These are phyloP conservation scores for Penicilliopsis zonata DNA, from an alignment of 495 filamentous ascomycete genomes.

Conservation along the genomic window DNA sequence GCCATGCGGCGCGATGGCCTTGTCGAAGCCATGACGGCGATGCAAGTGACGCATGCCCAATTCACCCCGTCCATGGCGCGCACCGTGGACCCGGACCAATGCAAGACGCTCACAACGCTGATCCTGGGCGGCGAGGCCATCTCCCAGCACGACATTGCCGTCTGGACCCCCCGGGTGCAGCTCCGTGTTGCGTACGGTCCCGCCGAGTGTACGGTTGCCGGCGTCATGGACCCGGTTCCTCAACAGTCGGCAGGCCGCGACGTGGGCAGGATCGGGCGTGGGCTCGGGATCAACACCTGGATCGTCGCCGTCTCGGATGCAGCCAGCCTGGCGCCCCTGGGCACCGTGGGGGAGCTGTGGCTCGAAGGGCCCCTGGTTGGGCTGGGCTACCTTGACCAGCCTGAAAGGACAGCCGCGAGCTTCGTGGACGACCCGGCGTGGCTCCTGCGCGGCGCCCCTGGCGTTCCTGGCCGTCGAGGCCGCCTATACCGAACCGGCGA, in stretches of 20 bases:
- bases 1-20: conserved; percentile 10
- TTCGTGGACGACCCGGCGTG: conserved; percentile 27
- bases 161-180: conserved; percentile 7
- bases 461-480: conserved; percentile 1
- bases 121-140: conserved; percentile 13
- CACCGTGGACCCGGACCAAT: conserved; percentile 15
- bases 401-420: conserved; percentile 17
- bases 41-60: conserved; percentile 10
- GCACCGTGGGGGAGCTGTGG: conserved; percentile 28
- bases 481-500: conserved; percentile 27
- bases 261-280: conserved; percentile 3
- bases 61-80: conserved; percentile 20
- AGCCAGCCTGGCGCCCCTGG: conserved; percentile 24
- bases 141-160: conserved; percentile 3
- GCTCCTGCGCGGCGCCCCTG: conserved; percentile 9
- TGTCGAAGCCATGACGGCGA: conserved; percentile 9
- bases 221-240: conserved; percentile 5
- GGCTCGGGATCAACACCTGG: conserved; percentile 15
- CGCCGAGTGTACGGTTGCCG: conserved; percentile 21
- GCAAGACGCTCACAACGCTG: conserved; percentile 15
- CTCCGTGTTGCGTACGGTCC: conserved; percentile 37
- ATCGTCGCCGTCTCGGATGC: conserved; percentile 23
- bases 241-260: conserved; percentile 1
- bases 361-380: conserved; percentile 31
- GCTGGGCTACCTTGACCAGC: conserved; percentile 26